Evolutionary conservation across 2,329 filamentous ascomycete genomes (phyloP).

Genomic region (Xylariaceae sp.): DNA sequence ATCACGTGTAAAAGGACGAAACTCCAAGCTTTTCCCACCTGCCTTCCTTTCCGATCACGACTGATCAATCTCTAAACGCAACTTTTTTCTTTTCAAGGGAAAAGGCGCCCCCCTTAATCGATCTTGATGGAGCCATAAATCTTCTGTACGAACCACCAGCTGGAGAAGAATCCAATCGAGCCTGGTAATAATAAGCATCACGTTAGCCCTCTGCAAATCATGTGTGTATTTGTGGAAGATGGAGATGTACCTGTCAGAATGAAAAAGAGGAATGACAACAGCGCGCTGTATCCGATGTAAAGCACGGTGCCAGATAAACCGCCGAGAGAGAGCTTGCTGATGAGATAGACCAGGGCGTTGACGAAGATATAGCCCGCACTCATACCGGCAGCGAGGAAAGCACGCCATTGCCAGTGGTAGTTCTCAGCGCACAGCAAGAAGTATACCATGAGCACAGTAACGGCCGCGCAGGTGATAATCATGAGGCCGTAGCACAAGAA

Average conservation of each 20-base stretch:
- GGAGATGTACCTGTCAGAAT: slow-evolving; percentile 75
- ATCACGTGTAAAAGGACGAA: not conserved
- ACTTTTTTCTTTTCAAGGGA: too few species aligned
- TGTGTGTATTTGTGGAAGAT: not conserved
- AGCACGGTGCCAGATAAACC: slow-evolving; percentile 81
- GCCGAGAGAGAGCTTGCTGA: slow-evolving; percentile 79
- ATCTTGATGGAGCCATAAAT: slow-evolving; percentile 99
- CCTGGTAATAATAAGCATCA: slow-evolving; percentile 45
- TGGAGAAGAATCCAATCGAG: slow-evolving; percentile 90
- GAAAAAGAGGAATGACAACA: slow-evolving; percentile 88
- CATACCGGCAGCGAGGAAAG: slow-evolving; percentile 86
- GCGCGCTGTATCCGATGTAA: slow-evolving; percentile 85
- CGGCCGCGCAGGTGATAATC: slow-evolving; percentile 89
- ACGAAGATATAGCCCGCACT: slow-evolving; percentile 88
- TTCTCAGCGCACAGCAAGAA: slow-evolving; percentile 94
- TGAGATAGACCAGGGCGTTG: slow-evolving; percentile 86
- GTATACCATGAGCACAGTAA: slow-evolving; percentile 91
- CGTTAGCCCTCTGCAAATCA: slow-evolving; percentile 9
- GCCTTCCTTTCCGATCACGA: not conserved
- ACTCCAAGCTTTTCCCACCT: not conserved
- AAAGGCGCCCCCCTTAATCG: slow-evolving; percentile 49
- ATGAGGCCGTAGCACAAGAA: slow-evolving; percentile 97
- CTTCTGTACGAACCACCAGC: slow-evolving; percentile 87
- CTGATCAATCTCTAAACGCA: not conserved
- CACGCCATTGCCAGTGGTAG: slow-evolving; percentile 98